These are phyloP conservation scores for Creolimax fragrantissima DNA, from an alignment of 78 protist species.

Conservation along the genomic window DNA sequence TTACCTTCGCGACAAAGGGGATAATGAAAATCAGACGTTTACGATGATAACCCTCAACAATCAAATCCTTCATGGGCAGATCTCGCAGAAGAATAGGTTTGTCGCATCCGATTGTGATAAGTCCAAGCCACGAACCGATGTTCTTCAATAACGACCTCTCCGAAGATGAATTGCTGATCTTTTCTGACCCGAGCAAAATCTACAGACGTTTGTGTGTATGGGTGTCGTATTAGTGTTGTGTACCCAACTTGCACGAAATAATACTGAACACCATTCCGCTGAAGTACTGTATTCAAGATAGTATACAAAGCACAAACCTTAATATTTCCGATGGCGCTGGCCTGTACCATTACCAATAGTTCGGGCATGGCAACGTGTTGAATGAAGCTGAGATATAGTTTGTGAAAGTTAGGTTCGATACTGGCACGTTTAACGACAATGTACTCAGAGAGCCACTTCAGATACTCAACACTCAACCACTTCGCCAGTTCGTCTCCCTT, in stretches of 20 bases:
- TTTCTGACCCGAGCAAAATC: conserved; percentile 48
- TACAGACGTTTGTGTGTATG: not conserved
- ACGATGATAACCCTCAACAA: conserved; percentile 69
- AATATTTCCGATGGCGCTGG: not conserved
- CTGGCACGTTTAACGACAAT: conserved; percentile 81
- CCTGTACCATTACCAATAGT: not conserved
- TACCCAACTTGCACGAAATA: too few relatives aligned
- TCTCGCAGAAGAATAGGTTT: conserved; percentile 80
- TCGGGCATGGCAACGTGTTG: not conserved
- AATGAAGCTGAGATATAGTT: conserved; percentile 46
- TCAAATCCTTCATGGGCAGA: conserved; percentile 80
- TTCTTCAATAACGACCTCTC: conserved; percentile 85
- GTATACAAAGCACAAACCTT: too few relatives aligned
- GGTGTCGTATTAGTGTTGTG: too few relatives aligned
- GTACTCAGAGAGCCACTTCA: conserved; percentile 67
- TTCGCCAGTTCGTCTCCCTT: conserved; percentile 52
- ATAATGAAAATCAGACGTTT: conserved; percentile 71
- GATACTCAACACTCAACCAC: conserved; percentile 20
- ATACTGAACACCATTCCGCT: too few relatives aligned
- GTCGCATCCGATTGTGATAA: conserved; percentile 78
- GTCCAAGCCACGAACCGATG: conserved; percentile 94
- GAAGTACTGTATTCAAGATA: too few relatives aligned
- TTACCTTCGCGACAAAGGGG: conserved; percentile 87
- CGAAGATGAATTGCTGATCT: conserved; percentile 33
- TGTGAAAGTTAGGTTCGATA: conserved; percentile 82